Percentiles rank a stretch among this genome's conserved stretches.
Evolutionary conservation across 257 asterid genomes (phyloP).

Genomic region (Asclepias syriaca): DNA sequence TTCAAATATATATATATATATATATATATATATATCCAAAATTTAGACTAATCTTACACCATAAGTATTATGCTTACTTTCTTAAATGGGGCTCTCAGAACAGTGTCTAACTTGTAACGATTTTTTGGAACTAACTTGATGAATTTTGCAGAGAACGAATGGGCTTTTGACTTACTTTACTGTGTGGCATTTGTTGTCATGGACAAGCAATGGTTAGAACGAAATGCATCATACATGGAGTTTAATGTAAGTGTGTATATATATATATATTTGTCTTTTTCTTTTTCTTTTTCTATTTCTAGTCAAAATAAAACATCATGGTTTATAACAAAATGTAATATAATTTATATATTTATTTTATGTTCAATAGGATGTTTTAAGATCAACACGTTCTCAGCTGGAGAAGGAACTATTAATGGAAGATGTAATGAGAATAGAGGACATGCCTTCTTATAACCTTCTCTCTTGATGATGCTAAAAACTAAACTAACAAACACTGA

Average conservation of each 20-base stretch:
- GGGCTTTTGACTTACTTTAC: conserved; percentile 80
- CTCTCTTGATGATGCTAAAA: conserved; percentile 26
- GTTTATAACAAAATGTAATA: neutral
- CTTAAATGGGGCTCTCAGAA: too few species aligned
- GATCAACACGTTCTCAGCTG: conserved; percentile 53
- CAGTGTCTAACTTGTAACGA: too few species aligned
- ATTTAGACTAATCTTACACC: too few species aligned
- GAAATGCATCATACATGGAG: conserved; percentile 73
- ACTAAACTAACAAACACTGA: neutral
- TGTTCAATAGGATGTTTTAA: conserved; percentile 49
- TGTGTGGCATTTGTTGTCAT: conserved; percentile 75
- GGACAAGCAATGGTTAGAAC: conserved; percentile 86
- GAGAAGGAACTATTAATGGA: conserved; percentile 72
- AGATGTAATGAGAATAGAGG: conserved; percentile 58
- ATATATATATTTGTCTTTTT: too few species aligned
- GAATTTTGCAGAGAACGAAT: conserved; percentile 60
- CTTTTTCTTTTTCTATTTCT: too few species aligned
- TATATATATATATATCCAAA: too few species aligned
- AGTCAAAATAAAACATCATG: neutral
- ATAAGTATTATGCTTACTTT: too few species aligned
- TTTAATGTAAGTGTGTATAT: conserved; percentile 48
- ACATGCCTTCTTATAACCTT: conserved; percentile 75
- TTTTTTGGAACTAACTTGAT: neutral
- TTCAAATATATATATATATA: too few species aligned
- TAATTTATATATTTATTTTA: too few species aligned